These are phyloP conservation scores for Chlorella sp. DNA, from an alignment of 139 green algal genomes.

Conservation along the genomic window DNA sequence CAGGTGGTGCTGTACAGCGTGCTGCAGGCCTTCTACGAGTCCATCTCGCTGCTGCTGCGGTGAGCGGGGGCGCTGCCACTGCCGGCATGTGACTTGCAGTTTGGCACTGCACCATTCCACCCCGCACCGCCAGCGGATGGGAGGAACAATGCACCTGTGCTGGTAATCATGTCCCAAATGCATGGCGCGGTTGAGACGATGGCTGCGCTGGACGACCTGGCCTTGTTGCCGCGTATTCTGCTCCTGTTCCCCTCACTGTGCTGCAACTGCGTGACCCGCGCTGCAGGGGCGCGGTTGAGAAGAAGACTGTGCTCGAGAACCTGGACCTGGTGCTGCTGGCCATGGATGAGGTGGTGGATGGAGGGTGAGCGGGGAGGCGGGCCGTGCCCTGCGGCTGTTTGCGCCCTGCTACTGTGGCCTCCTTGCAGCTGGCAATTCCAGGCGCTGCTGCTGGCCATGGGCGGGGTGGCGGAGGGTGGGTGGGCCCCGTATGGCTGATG, in stretches of 20 bases:
- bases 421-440: too few relatives aligned
- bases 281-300: constrained; percentile 95
- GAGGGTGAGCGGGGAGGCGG: constrained; percentile 69
- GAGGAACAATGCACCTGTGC: too few relatives aligned
- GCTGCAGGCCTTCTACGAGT: constrained; percentile 41
- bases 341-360: constrained; percentile 97
- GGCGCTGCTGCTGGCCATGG: constrained; percentile 94
- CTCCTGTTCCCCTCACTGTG: too few relatives aligned
- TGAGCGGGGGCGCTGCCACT: neutral
- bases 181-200: too few relatives aligned
- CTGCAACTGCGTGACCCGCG: too few relatives aligned
- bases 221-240: too few relatives aligned
- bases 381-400: too few relatives aligned
- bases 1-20: constrained; percentile 36
- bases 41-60: constrained; percentile 34
- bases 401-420: neutral
- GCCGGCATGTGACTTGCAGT: neutral
- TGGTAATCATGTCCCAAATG: too few relatives aligned
- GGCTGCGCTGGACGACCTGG: too few relatives aligned
- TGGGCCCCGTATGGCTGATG: too few relatives aligned
- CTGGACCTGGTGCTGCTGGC: constrained; percentile 96
- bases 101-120: too few relatives aligned
- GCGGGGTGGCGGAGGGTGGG: constrained; percentile 97
- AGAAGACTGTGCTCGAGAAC: constrained; percentile 99
- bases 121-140: too few relatives aligned